Base-by-base conservation (phyloP, 108 stramenopile genomes). In the Cyclotella atomus region DNA sequence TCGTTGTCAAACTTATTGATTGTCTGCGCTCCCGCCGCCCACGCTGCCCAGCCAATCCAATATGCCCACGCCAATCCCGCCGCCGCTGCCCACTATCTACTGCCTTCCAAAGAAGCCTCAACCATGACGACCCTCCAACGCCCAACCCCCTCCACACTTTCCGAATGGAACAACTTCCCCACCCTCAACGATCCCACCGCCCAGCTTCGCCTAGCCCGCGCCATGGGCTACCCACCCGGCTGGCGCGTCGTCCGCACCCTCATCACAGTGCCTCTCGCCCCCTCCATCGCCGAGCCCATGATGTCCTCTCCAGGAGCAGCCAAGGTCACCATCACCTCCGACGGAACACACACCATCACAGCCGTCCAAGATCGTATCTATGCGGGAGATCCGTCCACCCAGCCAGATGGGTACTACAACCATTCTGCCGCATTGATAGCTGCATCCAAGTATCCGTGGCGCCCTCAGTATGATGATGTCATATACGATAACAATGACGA, bases 171-270 rank as follows among this genome's bases (percentile, higher is more conserved):
- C 44, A 68, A 70, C 23, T 82, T 75, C 59, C 59, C 65, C 69
- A 82, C 81, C 36, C 50, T 75, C 70, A 71, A 75, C 63, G 77
- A 83, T 38, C 73, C 74, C 66, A 68, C 44, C 35, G 77, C 82
- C 32, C 77, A 83, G 44, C 49, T 68, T 20, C 77, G 82, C 10
- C 70, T 94, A 16, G 93, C 93, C 4, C 85, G 83, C 10, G 91
- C 93, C 41, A 73, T 94, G 73, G 93, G 93, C 29, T 94, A 94
- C 73, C 93, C 93, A 12, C 77, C 75, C 30, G 79, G 84, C 45
- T 94, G 93, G 93, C 63, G 88, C 59, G 93, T 94, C 24, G 86
- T 88, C 50, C 86, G 93, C 19, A 75, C 57, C 19, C 47, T 82
- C 16, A 65, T 82, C 43, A 54, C 56, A 52, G 43, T 82, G 23